Percentiles rank a stretch among this genome's conserved stretches.
Conservation (phyloP, 1,284 basidiomycete species). For the Pseudozyma sp. region DNA sequence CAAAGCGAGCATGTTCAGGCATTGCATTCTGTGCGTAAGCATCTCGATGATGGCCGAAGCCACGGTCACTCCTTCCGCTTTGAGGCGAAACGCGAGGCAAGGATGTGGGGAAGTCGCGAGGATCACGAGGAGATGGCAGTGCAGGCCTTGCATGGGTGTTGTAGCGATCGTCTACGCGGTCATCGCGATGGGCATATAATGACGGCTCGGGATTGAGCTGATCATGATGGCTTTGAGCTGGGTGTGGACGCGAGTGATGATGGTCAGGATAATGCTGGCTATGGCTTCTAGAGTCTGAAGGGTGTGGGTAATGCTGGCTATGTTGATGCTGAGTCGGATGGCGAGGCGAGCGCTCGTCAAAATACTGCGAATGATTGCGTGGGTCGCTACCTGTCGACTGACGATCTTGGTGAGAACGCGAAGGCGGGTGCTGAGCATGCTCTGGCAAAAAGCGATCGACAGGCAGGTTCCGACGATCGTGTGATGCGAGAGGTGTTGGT, state of each 20-base stretch:
- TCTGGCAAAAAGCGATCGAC: background rate
- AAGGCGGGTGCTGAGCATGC: background rate
- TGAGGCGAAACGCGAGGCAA: slow-evolving; percentile 9
- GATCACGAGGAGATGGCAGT: slow-evolving; percentile 12
- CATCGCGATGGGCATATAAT: background rate
- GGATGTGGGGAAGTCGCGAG: background rate
- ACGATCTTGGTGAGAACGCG: background rate
- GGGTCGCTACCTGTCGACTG: background rate
- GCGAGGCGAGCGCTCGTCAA: slow-evolving; percentile 12
- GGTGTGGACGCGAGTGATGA: background rate
- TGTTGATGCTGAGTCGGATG: slow-evolving; percentile 6
- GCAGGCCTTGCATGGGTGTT: slow-evolving; percentile 1
- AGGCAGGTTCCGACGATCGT: slow-evolving; percentile 5
- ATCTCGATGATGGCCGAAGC: background rate
- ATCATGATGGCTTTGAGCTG: background rate
- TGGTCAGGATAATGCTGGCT: slow-evolving; percentile 8
- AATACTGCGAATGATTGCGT: slow-evolving; percentile 4
- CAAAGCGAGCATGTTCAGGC: slow-evolving; percentile 2
- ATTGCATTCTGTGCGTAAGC: slow-evolving; percentile 6
- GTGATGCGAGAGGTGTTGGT: no score
- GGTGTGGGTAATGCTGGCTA: background rate
- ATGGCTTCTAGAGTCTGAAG: background rate
- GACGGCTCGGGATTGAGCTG: slow-evolving; percentile 12
- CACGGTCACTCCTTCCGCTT: background rate
- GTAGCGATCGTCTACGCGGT: slow-evolving; percentile 7